Percentiles rank a stretch among this genome's conserved stretches.
Conservation (phyloP, 169 alveolate species). For the Eimeria praecox region DNA sequence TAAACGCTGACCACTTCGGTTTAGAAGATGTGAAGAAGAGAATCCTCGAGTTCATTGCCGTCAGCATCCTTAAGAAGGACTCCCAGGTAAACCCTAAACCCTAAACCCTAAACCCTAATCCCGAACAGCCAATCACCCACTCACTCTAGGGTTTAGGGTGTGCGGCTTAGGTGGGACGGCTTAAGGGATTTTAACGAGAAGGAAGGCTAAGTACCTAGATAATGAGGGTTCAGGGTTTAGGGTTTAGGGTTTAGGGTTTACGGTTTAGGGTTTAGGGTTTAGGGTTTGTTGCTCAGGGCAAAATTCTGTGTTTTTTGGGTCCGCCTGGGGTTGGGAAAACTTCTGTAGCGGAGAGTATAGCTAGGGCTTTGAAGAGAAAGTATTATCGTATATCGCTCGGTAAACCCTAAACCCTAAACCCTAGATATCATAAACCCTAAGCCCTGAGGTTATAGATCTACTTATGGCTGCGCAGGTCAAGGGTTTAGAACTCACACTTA, state of each 20-base stretch:
- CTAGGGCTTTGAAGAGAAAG: constrained; percentile 93
- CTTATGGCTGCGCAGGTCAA: not conserved
- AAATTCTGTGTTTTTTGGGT: constrained; percentile 96
- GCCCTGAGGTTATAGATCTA: not conserved
- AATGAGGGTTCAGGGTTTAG: no score
- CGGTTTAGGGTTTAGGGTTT: not conserved
- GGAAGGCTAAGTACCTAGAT: no score
- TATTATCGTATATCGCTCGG: constrained; percentile 90
- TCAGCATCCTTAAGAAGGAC: constrained; percentile 87
- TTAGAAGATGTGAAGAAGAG: constrained; percentile 95
- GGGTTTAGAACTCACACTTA: not conserved
- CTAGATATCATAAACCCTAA: not conserved
- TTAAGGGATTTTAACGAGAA: no score
- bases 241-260: not conserved
- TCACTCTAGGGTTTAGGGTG: not conserved
- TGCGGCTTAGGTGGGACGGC: not conserved
- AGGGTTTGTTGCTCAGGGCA: constrained; percentile 88
- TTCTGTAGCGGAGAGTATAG: constrained; percentile 94
- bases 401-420: not conserved
- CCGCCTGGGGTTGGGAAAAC: constrained; percentile 99
- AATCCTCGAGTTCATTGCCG: constrained; percentile 96
- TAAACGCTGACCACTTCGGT: constrained; percentile 96
- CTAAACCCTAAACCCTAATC: not conserved
- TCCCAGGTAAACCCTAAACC: constrained; percentile 40
- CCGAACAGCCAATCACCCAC: not conserved